phyloP scores from a whole-genome alignment of 106 monocot genomes.

The Gastrodia elata region DNA sequence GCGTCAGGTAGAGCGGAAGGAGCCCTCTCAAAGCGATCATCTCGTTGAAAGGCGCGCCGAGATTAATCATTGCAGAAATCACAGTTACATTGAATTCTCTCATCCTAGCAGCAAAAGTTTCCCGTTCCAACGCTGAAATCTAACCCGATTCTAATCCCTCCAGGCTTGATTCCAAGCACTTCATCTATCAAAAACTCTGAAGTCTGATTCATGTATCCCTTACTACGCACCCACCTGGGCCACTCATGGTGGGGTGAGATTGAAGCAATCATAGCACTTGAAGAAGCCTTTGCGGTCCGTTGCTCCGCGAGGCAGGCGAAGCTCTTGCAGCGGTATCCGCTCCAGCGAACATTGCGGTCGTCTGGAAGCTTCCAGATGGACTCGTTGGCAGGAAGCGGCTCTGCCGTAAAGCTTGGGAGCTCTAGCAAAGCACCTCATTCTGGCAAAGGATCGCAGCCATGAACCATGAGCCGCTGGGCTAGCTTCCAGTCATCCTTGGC shows the following conservation, averaged over 20 bases:
- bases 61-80: constrained; percentile 43
- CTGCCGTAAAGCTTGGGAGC: constrained; percentile 55
- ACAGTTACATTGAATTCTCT: constrained; percentile 43
- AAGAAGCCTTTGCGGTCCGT: constrained; percentile 46
- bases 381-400: constrained; percentile 32
- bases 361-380: constrained; percentile 55
- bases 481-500: constrained; percentile 71
- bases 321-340: constrained; percentile 56
- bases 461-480: constrained; percentile 57
- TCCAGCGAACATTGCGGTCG: constrained; percentile 63
- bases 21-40: constrained; percentile 65
- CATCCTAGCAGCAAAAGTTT: constrained; percentile 67
- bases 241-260: constrained; percentile 50
- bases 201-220: constrained; percentile 15
- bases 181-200: constrained; percentile 40
- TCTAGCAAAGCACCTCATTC: constrained; percentile 51
- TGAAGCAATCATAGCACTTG: constrained; percentile 60
- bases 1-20: constrained; percentile 47
- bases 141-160: constrained; percentile 51
- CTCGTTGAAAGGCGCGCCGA: constrained; percentile 63
- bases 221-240: constrained; percentile 39
- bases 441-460: constrained; percentile 65
- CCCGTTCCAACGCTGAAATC: constrained; percentile 69
- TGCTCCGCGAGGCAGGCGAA: constrained; percentile 59
- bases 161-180: constrained; percentile 35